Percentiles rank a stretch among this genome's conserved stretches.
These are phyloP conservation scores for Sporothrix inflata DNA, from an alignment of 2,329 filamentous ascomycete species.

Conservation along the genomic window DNA sequence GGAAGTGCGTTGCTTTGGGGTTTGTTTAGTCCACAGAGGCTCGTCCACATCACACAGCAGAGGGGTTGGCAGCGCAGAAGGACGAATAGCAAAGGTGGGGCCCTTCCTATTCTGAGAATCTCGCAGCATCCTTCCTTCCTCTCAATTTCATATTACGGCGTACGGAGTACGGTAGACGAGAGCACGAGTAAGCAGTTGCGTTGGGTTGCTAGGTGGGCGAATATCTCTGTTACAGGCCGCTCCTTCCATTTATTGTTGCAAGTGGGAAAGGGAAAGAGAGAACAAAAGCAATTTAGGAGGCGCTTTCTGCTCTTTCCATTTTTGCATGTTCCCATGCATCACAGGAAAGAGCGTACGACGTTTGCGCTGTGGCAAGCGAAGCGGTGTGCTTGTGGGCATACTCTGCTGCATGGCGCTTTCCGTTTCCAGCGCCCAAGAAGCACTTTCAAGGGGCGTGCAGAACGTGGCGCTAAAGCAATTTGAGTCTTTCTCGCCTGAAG, in stretches of 20 bases:
- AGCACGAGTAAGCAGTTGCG: background rate
- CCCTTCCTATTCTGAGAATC: constrained; percentile 6
- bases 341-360: background rate
- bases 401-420: constrained; percentile 25
- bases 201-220: background rate
- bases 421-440: background rate
- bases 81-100: background rate
- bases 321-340: background rate
- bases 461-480: constrained; percentile 9
- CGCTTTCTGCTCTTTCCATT: background rate
- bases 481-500: background rate
- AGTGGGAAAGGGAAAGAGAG: background rate
- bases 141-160: background rate
- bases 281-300: background rate
- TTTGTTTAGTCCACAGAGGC: constrained; percentile 15
- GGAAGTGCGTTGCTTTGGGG: background rate
- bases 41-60: constrained; percentile 20
- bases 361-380: background rate
- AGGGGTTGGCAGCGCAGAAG: background rate
- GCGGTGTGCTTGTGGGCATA: constrained; percentile 19
- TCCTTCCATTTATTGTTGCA: background rate
- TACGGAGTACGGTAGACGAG: too few species aligned
- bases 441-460: constrained; percentile 22
- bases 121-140: background rate
- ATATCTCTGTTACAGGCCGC: background rate